These are phyloP conservation scores for Atalantia buxifolia DNA, from an alignment of 345 rosid genomes.

Conservation along the genomic window DNA sequence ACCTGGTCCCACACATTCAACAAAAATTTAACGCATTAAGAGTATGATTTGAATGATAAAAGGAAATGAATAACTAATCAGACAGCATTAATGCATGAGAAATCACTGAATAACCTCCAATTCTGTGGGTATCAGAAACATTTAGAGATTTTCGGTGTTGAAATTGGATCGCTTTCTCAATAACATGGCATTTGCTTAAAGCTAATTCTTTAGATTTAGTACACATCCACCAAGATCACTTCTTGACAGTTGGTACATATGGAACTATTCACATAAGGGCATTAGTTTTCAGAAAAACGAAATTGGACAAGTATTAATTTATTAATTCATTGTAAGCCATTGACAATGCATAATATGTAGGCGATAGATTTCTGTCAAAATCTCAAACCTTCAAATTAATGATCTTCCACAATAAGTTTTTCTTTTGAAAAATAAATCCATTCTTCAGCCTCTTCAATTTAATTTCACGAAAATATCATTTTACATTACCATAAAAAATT, in stretches of 20 bases:
- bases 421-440: no score
- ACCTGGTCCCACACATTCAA: slow-evolving; percentile 47
- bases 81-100: background rate
- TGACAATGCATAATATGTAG: background rate
- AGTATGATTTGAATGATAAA: background rate
- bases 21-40: background rate
- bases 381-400: no score
- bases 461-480: background rate
- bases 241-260: background rate
- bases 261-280: background rate
- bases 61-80: background rate
- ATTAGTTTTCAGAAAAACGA: background rate
- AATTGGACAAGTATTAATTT: background rate
- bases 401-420: no score
- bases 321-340: background rate
- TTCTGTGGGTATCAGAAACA: background rate
- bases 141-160: background rate
- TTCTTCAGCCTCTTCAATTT: background rate
- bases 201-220: background rate
- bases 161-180: background rate
- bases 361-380: background rate
- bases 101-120: background rate
- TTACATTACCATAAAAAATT: no score
- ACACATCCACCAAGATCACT: background rate
- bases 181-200: background rate